Evolutionary conservation across 345 rosid species (phyloP).

Genomic region (Psidium guajava): DNA sequence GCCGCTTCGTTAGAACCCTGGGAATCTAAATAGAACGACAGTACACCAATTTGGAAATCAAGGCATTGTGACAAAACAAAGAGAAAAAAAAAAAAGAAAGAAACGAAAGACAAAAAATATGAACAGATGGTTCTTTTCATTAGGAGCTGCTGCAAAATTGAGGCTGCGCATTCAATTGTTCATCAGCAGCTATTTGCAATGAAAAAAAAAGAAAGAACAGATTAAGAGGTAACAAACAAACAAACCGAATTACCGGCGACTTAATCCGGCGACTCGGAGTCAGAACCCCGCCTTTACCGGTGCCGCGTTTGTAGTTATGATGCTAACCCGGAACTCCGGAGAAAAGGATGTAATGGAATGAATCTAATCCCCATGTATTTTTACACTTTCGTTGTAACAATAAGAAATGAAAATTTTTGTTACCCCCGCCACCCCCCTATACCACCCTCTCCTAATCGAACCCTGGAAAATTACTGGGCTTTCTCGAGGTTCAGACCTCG

Average conservation of each 20-base stretch:
- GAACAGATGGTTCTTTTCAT: background rate
- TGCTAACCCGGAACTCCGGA: background rate
- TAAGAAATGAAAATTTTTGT: background rate
- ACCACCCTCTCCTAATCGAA: fast-evolving
- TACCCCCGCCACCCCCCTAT: too few relatives aligned
- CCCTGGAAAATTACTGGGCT: background rate
- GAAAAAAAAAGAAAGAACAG: background rate
- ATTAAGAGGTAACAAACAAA: background rate
- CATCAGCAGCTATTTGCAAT: background rate
- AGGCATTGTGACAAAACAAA: background rate
- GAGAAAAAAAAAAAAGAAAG: background rate
- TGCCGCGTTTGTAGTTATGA: background rate
- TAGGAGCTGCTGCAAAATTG: background rate
- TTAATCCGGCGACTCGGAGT: background rate
- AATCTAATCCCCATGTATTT: background rate
- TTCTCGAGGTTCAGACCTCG: constrained; percentile 20
- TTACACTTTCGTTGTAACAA: background rate
- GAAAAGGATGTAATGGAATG: background rate
- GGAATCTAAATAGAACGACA: background rate
- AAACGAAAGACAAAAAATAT: too few relatives aligned
- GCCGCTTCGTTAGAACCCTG: background rate
- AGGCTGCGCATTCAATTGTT: background rate
- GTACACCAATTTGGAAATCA: background rate
- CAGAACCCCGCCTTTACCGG: background rate
- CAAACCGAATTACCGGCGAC: background rate